Evolutionary conservation across 306 rosid species (phyloP).

Genomic region (Acacia confusa): DNA sequence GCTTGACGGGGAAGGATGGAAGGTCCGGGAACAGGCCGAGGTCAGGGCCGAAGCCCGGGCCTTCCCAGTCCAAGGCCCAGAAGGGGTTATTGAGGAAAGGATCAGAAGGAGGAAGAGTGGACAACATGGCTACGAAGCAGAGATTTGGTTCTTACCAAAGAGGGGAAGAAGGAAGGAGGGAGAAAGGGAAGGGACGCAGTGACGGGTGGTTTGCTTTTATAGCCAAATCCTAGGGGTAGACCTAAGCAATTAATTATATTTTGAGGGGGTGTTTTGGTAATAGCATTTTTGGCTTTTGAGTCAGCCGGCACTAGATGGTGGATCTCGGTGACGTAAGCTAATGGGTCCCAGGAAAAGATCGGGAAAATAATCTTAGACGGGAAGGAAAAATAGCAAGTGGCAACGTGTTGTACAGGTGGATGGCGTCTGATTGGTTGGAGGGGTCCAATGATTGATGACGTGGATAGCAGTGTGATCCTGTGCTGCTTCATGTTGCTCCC

Average conservation of each 20-base stretch:
- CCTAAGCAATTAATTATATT: background rate
- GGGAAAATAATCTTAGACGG: constrained; percentile 41
- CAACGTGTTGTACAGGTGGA: constrained; percentile 15
- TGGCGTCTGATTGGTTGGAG: background rate
- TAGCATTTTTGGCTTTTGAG: constrained; percentile 56
- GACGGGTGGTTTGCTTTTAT: constrained; percentile 53
- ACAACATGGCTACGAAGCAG: constrained; percentile 49
- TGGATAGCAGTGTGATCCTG: background rate
- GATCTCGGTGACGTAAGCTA: constrained; percentile 9
- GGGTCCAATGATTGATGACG: constrained; percentile 25
- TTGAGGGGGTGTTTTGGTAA: constrained; percentile 37
- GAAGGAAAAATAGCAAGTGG: constrained; percentile 50
- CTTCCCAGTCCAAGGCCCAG: constrained; percentile 56
- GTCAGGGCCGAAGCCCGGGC: background rate
- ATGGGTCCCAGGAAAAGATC: constrained; percentile 40
- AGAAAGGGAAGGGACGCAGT: constrained; percentile 84
- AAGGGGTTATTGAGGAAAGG: constrained; percentile 49
- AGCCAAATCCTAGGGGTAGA: background rate
- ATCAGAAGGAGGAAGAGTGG: constrained; percentile 51
- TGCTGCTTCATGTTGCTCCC: constrained; percentile 4
- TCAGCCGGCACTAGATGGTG: constrained; percentile 62
- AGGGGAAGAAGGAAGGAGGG: constrained; percentile 46
- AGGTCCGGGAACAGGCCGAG: background rate
- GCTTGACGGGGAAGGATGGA: background rate
- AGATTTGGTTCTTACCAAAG: constrained; percentile 15